A percentile compares a stretch with the other conserved stretches of the same genome.
These are phyloP conservation scores for Boletus bicolor DNA, from an alignment of 768 basidiomycete genomes.

Conservation along the genomic window DNA sequence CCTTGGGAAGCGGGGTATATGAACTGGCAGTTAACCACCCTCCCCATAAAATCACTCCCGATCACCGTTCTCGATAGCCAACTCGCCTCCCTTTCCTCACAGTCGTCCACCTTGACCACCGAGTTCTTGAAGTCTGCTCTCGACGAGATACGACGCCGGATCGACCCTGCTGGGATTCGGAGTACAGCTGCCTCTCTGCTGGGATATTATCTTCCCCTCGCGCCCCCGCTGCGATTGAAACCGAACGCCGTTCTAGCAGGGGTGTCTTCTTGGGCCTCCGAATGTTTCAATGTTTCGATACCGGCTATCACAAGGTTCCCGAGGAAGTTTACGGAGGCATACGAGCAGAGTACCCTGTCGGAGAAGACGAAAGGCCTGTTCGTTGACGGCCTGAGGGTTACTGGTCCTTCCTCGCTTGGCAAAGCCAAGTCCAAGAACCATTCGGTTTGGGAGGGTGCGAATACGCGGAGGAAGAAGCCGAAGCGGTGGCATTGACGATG, in stretches of 20 bases:
- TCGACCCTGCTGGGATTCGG: conserved; percentile 51
- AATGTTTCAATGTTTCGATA: conserved; percentile 21
- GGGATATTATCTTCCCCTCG: conserved; percentile 66
- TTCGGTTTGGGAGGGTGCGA: conserved; percentile 25
- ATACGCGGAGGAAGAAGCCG: conserved; percentile 8
- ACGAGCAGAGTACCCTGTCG: conserved; percentile 10
- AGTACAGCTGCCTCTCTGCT: conserved; percentile 65
- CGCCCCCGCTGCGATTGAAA: conserved; percentile 44
- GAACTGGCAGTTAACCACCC: conserved; percentile 53
- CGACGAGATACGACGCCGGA: conserved; percentile 28
- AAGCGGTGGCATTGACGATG: conserved; percentile 18
- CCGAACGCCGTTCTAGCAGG: conserved; percentile 49
- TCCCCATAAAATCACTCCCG: conserved; percentile 66
- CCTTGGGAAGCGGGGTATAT: conserved; percentile 78
- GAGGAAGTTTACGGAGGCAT: conserved; percentile 22
- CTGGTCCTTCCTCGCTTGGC: conserved; percentile 15
- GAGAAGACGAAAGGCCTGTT: conserved; percentile 21
- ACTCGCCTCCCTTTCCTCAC: conserved; percentile 12
- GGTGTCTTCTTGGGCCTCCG: conserved; percentile 55
- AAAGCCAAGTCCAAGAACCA: conserved; percentile 23
- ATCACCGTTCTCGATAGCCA: conserved; percentile 10
- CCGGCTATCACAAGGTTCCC: conserved; percentile 18
- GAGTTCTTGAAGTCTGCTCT: conserved; percentile 29
- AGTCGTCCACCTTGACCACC: conserved; percentile 10
- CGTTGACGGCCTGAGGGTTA: conserved; percentile 19